Conservation (phyloP, 441 rosid species). For the Mallotus repandus region DNA sequence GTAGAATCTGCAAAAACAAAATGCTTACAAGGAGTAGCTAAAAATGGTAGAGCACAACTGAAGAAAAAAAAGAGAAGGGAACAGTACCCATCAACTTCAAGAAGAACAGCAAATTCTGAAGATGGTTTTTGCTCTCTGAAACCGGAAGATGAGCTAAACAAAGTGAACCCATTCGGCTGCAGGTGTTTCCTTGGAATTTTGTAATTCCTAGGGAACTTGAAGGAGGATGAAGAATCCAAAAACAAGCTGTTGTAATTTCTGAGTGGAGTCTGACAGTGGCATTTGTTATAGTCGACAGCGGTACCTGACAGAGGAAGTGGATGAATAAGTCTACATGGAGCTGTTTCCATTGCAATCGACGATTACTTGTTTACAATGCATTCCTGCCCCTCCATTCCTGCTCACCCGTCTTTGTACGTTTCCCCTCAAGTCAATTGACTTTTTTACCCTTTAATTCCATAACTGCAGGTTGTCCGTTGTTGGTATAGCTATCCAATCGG, state of each 20-base stretch:
- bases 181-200: conserved; percentile 32
- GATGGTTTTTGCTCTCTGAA: conserved; percentile 37
- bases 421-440: no score
- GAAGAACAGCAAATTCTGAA: conserved; percentile 64
- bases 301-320: conserved; percentile 31
- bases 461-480: no score
- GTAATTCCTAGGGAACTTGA: conserved; percentile 29
- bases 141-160: conserved; percentile 26
- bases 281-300: conserved; percentile 21
- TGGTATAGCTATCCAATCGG: no score
- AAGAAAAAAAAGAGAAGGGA: background rate
- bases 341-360: conserved; percentile 47
- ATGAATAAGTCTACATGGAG: conserved; percentile 46
- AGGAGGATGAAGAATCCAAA: conserved; percentile 30
- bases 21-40: background rate
- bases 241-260: conserved; percentile 16
- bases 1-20: background rate
- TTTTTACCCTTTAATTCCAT: no score
- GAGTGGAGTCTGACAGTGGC: conserved; percentile 9
- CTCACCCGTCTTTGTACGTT: no score
- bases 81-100: conserved; percentile 85
- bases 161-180: conserved; percentile 33
- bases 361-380: no score
- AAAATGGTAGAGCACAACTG: background rate
- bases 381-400: no score